A percentile compares a stretch with the other conserved stretches of the same genome.
Conservation (phyloP, 495 filamentous ascomycete genomes). For the Penicillium parvum region DNA sequence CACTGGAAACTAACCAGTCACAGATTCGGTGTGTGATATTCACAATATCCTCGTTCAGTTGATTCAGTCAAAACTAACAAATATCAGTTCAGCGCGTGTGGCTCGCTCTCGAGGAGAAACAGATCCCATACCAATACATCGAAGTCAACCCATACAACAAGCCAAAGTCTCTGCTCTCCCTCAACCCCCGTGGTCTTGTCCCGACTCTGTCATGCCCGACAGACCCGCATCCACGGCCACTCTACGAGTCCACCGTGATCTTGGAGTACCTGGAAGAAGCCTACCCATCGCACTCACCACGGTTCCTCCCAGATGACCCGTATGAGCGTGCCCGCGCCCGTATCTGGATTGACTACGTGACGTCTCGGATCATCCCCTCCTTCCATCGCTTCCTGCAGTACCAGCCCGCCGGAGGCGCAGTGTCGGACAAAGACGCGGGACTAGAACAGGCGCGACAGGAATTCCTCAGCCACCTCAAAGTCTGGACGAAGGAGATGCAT, state of each 20-base stretch:
- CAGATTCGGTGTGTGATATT: slow-evolving; percentile 27
- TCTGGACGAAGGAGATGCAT: slow-evolving; percentile 57
- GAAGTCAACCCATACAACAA: slow-evolving; percentile 73
- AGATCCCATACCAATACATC: slow-evolving; percentile 67
- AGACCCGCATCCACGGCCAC: slow-evolving; percentile 33
- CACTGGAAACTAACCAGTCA: slow-evolving; percentile 6
- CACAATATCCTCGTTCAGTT: not conserved
- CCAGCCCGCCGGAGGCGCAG: slow-evolving; percentile 30
- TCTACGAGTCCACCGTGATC: slow-evolving; percentile 64
- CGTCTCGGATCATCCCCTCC: slow-evolving; percentile 55
- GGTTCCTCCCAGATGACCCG: slow-evolving; percentile 50
- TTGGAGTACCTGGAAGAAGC: slow-evolving; percentile 69
- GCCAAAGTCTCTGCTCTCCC: slow-evolving; percentile 52
- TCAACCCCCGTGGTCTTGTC: slow-evolving; percentile 67
- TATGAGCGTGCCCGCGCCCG: slow-evolving; percentile 56
- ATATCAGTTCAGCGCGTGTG: slow-evolving; percentile 55
- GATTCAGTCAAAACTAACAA: not conserved
- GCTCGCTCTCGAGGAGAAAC: slow-evolving; percentile 64
- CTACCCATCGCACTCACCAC: slow-evolving; percentile 43
- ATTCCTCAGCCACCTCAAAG: slow-evolving; percentile 48
- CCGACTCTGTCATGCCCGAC: slow-evolving; percentile 52
- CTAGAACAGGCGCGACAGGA: slow-evolving; percentile 44
- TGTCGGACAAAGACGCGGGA: slow-evolving; percentile 16
- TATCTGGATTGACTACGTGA: slow-evolving; percentile 68
- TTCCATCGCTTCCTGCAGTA: slow-evolving; percentile 65